These are phyloP conservation scores for Elongisporangium undulatum DNA, from an alignment of 352 stramenopile species.

Conservation along the genomic window DNA sequence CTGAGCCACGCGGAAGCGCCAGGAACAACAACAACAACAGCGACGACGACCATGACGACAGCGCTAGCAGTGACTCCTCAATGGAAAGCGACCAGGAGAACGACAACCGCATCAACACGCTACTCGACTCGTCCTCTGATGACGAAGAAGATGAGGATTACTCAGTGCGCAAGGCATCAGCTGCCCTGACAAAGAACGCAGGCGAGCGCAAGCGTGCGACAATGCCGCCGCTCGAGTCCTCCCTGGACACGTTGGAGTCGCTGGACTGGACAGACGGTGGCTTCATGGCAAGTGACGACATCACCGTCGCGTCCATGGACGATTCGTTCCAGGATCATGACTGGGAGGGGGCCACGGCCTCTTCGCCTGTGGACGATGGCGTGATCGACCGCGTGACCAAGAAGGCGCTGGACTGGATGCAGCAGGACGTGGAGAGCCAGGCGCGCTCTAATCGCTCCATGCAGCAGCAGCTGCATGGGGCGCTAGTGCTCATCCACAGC, in stretches of 20 bases:
- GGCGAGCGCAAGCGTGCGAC: not conserved
- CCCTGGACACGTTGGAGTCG: not conserved
- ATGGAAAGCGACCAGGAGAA: not conserved
- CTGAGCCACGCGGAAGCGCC: too few species aligned
- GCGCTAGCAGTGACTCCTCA: not conserved
- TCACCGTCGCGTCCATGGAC: not conserved
- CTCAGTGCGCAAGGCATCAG: not conserved
- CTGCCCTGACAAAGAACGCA: not conserved
- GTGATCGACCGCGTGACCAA: conserved; percentile 16
- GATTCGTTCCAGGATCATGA: not conserved
- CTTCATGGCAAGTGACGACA: not conserved
- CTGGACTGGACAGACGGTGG: not conserved
- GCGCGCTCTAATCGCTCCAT: conserved; percentile 23
- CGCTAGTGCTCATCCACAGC: conserved; percentile 24
- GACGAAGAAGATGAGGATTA: not conserved
- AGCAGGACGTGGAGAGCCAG: conserved; percentile 32
- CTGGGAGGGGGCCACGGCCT: not conserved
- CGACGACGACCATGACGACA: not conserved
- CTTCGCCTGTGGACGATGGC: not conserved
- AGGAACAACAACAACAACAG: not conserved
- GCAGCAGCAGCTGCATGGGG: conserved; percentile 14
- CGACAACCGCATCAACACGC: not conserved
- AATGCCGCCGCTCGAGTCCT: not conserved
- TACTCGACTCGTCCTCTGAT: not conserved
- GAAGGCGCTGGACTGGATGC: conserved; percentile 37